These are phyloP conservation scores for Globisporangium uncinulatum DNA, from an alignment of 352 stramenopile genomes.

Conservation along the genomic window DNA sequence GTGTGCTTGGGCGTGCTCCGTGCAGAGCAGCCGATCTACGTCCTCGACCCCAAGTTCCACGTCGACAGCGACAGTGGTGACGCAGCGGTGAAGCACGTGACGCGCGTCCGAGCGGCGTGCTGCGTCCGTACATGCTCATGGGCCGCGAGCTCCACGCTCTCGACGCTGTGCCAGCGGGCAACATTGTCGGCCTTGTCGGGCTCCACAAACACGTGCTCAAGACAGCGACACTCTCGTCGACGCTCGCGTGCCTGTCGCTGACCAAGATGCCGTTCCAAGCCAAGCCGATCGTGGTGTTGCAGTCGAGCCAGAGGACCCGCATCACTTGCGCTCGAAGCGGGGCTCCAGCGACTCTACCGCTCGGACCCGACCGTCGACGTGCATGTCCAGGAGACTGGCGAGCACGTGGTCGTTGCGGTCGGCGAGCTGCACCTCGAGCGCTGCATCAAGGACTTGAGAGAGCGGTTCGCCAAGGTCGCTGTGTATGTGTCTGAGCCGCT, in stretches of 20 bases:
- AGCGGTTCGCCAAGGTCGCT: conserved; percentile 83
- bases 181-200: conserved; percentile 87
- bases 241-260: conserved; percentile 73
- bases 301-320: conserved; percentile 84
- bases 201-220: conserved; percentile 88
- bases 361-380: conserved; percentile 92
- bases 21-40: conserved; percentile 53
- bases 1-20: conserved; percentile 87
- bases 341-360: conserved; percentile 88
- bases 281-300: conserved; percentile 91
- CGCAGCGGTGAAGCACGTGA: conserved; percentile 46
- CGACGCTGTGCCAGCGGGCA: conserved; percentile 76
- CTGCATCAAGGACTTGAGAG: conserved; percentile 88
- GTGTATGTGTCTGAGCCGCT: conserved; percentile 82
- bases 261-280: conserved; percentile 88
- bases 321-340: conserved; percentile 85
- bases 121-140: conserved; percentile 92
- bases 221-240: conserved; percentile 84
- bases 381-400: conserved; percentile 82
- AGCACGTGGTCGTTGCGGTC: conserved; percentile 88
- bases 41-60: conserved; percentile 89
- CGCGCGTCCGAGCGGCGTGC: conserved; percentile 34
- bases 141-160: conserved; percentile 80
- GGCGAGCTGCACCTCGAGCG: conserved; percentile 90
- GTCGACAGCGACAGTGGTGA: conserved; percentile 23